Percentiles rank a stretch among this genome's conserved stretches.
Conservation (phyloP, 1,284 basidiomycete species). For the Porogramme epimiltina region DNA sequence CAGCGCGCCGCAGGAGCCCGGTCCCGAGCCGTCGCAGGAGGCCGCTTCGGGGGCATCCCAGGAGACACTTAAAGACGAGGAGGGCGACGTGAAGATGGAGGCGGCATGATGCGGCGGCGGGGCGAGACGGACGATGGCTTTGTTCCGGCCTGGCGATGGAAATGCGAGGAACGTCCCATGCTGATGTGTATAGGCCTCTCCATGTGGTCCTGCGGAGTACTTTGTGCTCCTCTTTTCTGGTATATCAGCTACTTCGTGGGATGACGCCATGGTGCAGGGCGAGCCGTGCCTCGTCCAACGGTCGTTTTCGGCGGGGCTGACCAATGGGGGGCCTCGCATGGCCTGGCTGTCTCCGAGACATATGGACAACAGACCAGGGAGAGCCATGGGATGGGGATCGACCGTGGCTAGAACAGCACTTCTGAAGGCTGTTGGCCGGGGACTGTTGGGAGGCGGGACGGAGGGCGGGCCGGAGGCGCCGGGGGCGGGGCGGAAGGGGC, state of each 20-base stretch:
- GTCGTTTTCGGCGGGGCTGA: too few species aligned
- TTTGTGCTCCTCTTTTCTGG: background rate
- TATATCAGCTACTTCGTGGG: too few species aligned
- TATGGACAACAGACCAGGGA: background rate
- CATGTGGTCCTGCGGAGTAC: too few species aligned
- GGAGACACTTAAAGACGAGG: constrained; percentile 32
- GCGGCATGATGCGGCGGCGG: constrained; percentile 2
- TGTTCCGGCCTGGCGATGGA: too few species aligned
- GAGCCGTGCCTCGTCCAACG: background rate
- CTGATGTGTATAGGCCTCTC: too few species aligned
- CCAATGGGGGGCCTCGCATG: too few species aligned
- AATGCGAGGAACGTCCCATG: too few species aligned
- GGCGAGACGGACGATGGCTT: too few species aligned
- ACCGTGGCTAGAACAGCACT: background rate
- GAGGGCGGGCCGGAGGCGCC: background rate
- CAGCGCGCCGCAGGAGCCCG: background rate
- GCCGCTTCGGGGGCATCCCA: background rate
- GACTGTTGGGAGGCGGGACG: background rate
- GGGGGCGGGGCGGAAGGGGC: background rate
- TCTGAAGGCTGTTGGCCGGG: background rate
- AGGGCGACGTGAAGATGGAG: constrained; percentile 62
- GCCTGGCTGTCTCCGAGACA: background rate
- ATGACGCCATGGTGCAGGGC: background rate
- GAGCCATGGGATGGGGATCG: background rate
- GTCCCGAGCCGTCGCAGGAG: background rate